phyloP scores from a whole-genome alignment of 805 yeast species.

The Yarrowia hollandica region DNA sequence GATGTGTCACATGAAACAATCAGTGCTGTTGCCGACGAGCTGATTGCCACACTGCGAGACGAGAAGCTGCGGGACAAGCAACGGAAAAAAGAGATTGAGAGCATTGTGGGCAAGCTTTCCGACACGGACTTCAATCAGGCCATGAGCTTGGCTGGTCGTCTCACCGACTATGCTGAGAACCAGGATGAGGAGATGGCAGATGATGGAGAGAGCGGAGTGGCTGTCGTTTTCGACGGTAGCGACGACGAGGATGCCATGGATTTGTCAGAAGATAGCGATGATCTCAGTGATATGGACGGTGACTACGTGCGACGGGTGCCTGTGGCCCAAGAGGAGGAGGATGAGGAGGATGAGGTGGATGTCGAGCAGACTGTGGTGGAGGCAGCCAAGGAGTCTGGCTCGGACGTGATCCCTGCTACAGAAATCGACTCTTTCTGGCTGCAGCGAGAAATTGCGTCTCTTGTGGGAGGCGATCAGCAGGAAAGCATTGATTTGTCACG shows the following conservation, averaged over 20 bases:
- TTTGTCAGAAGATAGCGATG: conserved; percentile 36
- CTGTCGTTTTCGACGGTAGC: conserved; percentile 46
- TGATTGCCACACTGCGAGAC: conserved; percentile 56
- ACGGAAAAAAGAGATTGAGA: conserved; percentile 54
- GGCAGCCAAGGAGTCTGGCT: not conserved
- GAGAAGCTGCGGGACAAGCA: conserved; percentile 47
- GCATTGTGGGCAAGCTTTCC: conserved; percentile 49
- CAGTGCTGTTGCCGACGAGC: conserved; percentile 56
- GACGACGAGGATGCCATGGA: conserved; percentile 38
- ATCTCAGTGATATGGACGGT: conserved; percentile 35
- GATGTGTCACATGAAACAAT: conserved; percentile 78
- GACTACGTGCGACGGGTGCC: conserved; percentile 34
- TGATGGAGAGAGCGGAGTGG: conserved; percentile 48
- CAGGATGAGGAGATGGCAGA: conserved; percentile 32
- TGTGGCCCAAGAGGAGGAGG: conserved; percentile 32
- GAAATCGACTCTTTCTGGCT: conserved; percentile 56
- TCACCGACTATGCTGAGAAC: conserved; percentile 51
- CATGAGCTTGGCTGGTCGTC: conserved; percentile 46
- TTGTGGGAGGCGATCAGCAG: conserved; percentile 44
- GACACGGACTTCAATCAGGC: conserved; percentile 52
- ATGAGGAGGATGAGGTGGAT: conserved; percentile 26
- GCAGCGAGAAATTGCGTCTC: conserved; percentile 49
- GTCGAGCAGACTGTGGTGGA: conserved; percentile 1
- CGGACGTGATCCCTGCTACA: conserved; percentile 40
- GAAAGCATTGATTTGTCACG: conserved; percentile 46